phyloP scores from a whole-genome alignment of 768 basidiomycete species.

The Sporobolomyces pararoseus region DNA sequence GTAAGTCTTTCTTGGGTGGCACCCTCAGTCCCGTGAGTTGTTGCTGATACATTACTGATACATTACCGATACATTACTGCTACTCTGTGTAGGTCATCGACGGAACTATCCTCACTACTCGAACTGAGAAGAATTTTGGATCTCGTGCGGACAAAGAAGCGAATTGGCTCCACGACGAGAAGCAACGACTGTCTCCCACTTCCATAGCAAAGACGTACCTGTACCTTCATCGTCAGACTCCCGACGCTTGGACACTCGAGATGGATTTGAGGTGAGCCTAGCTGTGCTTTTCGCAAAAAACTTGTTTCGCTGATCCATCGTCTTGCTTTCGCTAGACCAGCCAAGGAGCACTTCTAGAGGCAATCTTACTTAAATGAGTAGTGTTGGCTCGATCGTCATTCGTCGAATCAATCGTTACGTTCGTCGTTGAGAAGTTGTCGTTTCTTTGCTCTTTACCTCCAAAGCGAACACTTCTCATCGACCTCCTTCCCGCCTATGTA shows the following conservation, averaged over 20 bases:
- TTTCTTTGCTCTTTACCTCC: too few relatives aligned
- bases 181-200: conserved; percentile 15
- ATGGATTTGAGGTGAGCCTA: conserved; percentile 30
- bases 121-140: conserved; percentile 17
- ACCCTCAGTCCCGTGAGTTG: neutral
- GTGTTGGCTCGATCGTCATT: too few relatives aligned
- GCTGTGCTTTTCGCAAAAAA: too few relatives aligned
- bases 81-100: conserved; percentile 23
- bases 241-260: conserved; percentile 34
- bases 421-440: too few relatives aligned
- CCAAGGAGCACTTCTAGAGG: too few relatives aligned
- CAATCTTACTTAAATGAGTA: too few relatives aligned
- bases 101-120: conserved; percentile 35
- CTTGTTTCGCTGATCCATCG: too few relatives aligned
- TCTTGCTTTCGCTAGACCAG: too few relatives aligned
- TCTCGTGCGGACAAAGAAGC: neutral
- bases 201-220: conserved; percentile 33
- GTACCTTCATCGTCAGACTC: conserved; percentile 26
- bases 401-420: too few relatives aligned
- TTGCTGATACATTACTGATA: too few relatives aligned
- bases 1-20: conserved; percentile 33
- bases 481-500: too few relatives aligned
- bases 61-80: neutral
- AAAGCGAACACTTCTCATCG: too few relatives aligned
- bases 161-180: conserved; percentile 34